Percentiles rank a stretch among this genome's conserved stretches.
Evolutionary conservation across 2,329 filamentous ascomycete species (phyloP).

Genomic region (Bipolaris gigantea): DNA sequence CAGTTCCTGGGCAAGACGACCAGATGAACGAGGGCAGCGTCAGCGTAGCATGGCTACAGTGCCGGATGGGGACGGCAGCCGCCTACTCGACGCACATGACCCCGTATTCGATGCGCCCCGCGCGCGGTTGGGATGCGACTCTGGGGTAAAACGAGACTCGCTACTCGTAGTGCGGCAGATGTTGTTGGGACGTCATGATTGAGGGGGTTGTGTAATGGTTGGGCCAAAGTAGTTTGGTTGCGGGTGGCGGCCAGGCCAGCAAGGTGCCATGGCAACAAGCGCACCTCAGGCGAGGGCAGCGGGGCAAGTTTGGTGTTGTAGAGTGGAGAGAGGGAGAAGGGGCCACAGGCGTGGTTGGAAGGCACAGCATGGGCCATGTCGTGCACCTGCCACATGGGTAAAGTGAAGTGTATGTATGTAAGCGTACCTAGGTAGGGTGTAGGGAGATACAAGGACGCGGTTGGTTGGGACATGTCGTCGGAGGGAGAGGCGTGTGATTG

Average conservation of each 20-base stretch:
- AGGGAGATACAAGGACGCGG: neutral
- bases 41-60: slow-evolving; percentile 3
- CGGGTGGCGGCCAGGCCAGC: neutral
- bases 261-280: neutral
- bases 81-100: slow-evolving; percentile 30
- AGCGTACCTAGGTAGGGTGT: too few relatives aligned
- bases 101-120: slow-evolving; percentile 32
- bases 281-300: slow-evolving; percentile 3
- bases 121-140: slow-evolving; percentile 26
- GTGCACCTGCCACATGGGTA: neutral
- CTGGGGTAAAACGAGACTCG: slow-evolving; percentile 22
- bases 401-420: too few relatives aligned
- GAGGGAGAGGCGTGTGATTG: slow-evolving; percentile 11
- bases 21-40: slow-evolving; percentile 12
- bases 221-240: neutral
- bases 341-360: neutral
- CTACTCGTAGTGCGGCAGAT: slow-evolving; percentile 20
- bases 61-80: slow-evolving; percentile 13
- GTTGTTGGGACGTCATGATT: slow-evolving; percentile 7
- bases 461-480: slow-evolving; percentile 7
- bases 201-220: neutral
- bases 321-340: neutral
- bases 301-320: slow-evolving; percentile 7
- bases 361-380: slow-evolving; percentile 9
- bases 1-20: slow-evolving; percentile 40